These are phyloP conservation scores for Aureobasidium sp. DNA, from an alignment of 2,329 filamentous ascomycete species.

Conservation along the genomic window DNA sequence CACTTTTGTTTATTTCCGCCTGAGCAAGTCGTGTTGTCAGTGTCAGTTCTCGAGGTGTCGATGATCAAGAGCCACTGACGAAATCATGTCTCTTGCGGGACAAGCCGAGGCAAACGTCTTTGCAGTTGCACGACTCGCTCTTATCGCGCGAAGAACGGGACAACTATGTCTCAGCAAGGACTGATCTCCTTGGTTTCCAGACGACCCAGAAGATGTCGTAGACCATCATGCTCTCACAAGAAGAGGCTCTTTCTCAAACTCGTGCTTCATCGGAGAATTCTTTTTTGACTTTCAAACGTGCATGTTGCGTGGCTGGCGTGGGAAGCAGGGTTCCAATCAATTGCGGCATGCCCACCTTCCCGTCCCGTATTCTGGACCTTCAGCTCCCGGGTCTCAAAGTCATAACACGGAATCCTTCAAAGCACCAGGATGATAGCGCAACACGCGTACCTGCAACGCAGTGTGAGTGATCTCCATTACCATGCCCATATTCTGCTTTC, in stretches of 20 bases:
- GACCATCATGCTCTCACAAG: background rate
- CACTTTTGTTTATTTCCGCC: background rate
- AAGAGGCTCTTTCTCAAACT: background rate
- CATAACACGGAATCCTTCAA: background rate
- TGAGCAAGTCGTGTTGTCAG: background rate
- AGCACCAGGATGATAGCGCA: background rate
- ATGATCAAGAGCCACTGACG: constrained; percentile 2
- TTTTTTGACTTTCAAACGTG: background rate
- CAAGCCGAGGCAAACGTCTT: background rate
- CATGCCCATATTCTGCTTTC: background rate
- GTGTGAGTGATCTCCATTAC: background rate
- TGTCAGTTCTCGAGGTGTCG: background rate
- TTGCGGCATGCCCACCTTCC: background rate
- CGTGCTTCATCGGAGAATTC: background rate
- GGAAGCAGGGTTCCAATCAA: background rate
- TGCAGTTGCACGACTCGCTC: background rate
- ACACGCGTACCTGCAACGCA: background rate
- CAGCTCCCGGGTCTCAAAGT: background rate
- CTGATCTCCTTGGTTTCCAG: background rate
- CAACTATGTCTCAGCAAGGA: background rate
- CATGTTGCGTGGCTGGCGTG: background rate
- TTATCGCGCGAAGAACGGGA: background rate
- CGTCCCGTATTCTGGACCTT: background rate
- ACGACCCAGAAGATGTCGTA: background rate
- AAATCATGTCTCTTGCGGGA: background rate